phyloP scores from a whole-genome alignment of 495 filamentous ascomycete genomes.

The Parathielavia hyrcaniae region DNA sequence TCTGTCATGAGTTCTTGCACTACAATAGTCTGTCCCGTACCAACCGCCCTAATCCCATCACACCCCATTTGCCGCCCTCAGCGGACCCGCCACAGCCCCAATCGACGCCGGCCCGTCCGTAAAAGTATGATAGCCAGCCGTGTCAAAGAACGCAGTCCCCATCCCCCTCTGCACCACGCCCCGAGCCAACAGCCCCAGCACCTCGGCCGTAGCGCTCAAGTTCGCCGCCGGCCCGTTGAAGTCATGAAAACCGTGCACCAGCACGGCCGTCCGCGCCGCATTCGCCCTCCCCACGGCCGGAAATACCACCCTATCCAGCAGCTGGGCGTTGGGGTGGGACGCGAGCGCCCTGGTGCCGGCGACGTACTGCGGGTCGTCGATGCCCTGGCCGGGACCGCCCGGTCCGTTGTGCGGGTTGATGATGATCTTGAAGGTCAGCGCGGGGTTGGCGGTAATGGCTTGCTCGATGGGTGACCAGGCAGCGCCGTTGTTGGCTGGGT shows the following conservation, averaged over 20 bases:
- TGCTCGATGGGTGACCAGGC: constrained; percentile 40
- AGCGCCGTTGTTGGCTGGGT: constrained; percentile 30
- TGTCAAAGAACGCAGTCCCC: constrained; percentile 17
- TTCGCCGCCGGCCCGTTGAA: constrained; percentile 13
- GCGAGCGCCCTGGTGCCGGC: constrained; percentile 37
- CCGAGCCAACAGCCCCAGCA: constrained; percentile 3
- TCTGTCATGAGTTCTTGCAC: too few species aligned
- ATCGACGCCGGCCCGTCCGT: constrained; percentile 11
- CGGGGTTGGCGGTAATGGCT: constrained; percentile 32
- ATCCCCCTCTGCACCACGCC: constrained; percentile 12
- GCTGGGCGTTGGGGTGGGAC: constrained; percentile 38
- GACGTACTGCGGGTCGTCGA: constrained; percentile 14
- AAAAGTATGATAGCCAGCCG: constrained; percentile 14
- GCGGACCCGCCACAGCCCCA: background rate
- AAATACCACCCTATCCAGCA: constrained; percentile 18
- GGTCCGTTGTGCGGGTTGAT: constrained; percentile 47
- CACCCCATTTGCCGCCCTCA: constrained; percentile 1
- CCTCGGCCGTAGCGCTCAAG: background rate
- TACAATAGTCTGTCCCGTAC: background rate
- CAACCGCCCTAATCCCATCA: background rate
- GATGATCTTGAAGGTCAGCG: constrained; percentile 39
- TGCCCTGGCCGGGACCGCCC: constrained; percentile 22
- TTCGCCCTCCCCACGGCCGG: constrained; percentile 1
- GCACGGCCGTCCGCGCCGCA: background rate
- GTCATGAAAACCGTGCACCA: constrained; percentile 19